Evolutionary conservation across 257 asterid species (phyloP), one percentile per base, ranked within the genome.

Genomic region (Nicotiana benthamiana): DNA sequence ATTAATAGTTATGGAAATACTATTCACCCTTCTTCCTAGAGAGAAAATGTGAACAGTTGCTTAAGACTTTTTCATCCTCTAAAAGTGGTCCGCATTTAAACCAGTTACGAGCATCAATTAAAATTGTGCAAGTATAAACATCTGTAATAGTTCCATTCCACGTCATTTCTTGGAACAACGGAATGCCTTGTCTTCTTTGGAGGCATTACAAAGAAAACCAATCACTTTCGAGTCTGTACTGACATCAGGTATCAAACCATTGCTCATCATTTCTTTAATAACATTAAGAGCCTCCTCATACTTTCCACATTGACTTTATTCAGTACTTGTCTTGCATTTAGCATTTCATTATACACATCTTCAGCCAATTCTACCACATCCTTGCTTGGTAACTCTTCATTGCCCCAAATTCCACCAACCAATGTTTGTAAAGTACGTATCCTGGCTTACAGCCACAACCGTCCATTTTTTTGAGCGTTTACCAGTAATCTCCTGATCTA

Each of bases 71-170:
- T n/a, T n/a, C n/a, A n/a, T n/a, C n/a, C n/a, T n/a, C n/a, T n/a
- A n/a, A n/a, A n/a, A n/a, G n/a, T n/a, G n/a, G n/a, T n/a, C n/a
- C n/a, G n/a, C n/a, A n/a, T n/a, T n/a, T n/a, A 90, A 95, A 87
- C 99, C 93, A 93, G 80, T 83, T 75, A 79, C 85, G 96, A 81
- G 98, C 98, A 89, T 95, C 98, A 62, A 95, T 95, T 86, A 95
- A 79, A 83, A 95, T 90, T 28, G 99, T 89, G 83, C 93, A 93
- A 75, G 98, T 93, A 82, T 95, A 91, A 28, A 93, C 93, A 83
- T 95, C 97, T 27, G 99, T 97, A 81, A 88, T 81, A 67, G 90
- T 75, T 40, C 91, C 90, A 72, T 89, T 88, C 83, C 36, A 82
- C 83, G 86, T 95, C 98, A 95, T 90, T 87, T 95, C 96, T 83